Base-by-base conservation (phyloP, 768 basidiomycete genomes). In the Dacryopinax spathularia region DNA sequence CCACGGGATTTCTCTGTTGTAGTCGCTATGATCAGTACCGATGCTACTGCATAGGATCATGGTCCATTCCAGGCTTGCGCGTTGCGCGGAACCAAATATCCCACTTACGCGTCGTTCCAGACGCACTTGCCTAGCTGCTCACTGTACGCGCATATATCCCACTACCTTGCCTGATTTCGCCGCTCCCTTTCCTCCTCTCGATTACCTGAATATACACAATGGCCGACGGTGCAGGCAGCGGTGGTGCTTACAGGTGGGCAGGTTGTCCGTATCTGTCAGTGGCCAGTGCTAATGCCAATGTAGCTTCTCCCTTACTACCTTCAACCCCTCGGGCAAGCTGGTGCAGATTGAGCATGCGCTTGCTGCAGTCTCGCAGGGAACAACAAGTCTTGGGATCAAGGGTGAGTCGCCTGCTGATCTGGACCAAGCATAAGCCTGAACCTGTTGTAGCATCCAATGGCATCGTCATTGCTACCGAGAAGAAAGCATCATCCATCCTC, bases 331-430 rank as follows among this genome's bases (percentile, higher is more conserved):
- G 70, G 95, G 95, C 68, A 96, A 93, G 81, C 84, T 99, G 60
- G 95, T 99, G 65, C 96, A 99, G 80, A 99, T 99, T 73, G 96
- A 99, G 79, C 96, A 99, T 77, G 96, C 96, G 48, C 80, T 99
- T 66, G 96, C 96, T 63, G 94, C 94, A 33, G 95, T 98, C 64
- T 84, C 89, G 25, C 88, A 89, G 69, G 95, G 95, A 65, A 94
- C 93, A 44, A 98, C 96, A 41, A 93, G 91, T 76, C 84, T 99
- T 44, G 96, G 96, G 62, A 97, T 99, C 75, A 98, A 98, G 82
- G 96, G 96, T 94, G 69, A 66, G 77, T 71, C 61, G 60, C 34
- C 61, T 25, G 56, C 31, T 63, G 33, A 44, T 20, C 10, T 34
- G 18, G 27, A 16, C 1, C 61, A 39, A 29, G 27, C 18, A 39